Conservation (phyloP, 495 filamentous ascomycete genomes). For the Rostrohypoxylon terebratum region DNA sequence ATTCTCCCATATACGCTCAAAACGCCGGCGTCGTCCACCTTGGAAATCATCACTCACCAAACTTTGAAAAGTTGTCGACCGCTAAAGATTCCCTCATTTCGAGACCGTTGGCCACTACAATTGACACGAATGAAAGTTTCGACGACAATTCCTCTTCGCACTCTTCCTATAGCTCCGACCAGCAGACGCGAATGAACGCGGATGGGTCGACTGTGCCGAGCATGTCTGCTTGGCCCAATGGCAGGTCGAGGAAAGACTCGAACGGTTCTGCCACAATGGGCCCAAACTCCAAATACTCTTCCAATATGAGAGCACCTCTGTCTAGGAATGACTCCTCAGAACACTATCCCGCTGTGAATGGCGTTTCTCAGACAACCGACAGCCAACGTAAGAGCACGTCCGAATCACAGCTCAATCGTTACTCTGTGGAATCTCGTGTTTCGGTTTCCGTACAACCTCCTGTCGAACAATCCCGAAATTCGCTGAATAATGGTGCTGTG, state of each 20-base stretch:
- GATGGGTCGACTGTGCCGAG: conserved; percentile 50
- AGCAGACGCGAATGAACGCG: conserved; percentile 52
- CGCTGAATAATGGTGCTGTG: conserved; percentile 45
- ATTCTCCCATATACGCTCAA: conserved; percentile 59
- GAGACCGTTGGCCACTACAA: conserved; percentile 44
- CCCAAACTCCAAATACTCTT: conserved; percentile 32
- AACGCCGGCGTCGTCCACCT: conserved; percentile 53
- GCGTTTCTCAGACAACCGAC: conserved; percentile 23
- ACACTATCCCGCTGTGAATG: conserved; percentile 32
- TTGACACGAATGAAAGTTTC: conserved; percentile 52
- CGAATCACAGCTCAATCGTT: conserved; percentile 41
- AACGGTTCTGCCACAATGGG: conserved; percentile 31
- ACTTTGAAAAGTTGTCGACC: conserved; percentile 48
- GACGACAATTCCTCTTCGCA: conserved; percentile 53
- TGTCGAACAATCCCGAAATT: conserved; percentile 51
- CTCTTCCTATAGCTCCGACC: conserved; percentile 53
- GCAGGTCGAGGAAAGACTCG: conserved; percentile 48
- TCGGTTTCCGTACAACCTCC: conserved; percentile 48
- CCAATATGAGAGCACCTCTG: conserved; percentile 34
- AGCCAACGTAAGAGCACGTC: conserved; percentile 40
- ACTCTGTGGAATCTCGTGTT: conserved; percentile 49
- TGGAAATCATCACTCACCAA: conserved; percentile 50
- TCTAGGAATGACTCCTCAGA: conserved; percentile 34
- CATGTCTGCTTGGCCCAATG: conserved; percentile 53
- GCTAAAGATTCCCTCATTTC: conserved; percentile 41